Percentiles rank a stretch among this genome's conserved stretches.
phyloP scores from a whole-genome alignment of 2,329 filamentous ascomycete species.

The Aspergillus hortae region DNA sequence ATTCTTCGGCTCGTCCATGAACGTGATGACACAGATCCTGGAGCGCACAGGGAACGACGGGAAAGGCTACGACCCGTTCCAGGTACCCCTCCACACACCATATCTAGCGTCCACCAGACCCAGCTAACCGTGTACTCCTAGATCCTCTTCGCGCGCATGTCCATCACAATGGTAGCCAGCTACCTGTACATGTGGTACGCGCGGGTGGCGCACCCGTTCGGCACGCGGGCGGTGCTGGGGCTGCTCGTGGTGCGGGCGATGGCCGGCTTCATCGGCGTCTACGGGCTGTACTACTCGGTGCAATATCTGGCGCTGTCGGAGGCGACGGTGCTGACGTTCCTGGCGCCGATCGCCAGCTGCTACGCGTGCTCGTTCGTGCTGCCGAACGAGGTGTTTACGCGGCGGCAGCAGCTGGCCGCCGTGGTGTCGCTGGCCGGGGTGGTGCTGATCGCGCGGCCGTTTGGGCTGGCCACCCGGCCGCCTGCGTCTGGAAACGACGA shows the following conservation, averaged over 20 bases:
- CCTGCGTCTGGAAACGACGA: constrained; percentile 12
- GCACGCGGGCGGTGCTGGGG: constrained; percentile 61
- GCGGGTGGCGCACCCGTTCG: constrained; percentile 66
- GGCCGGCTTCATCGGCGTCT: constrained; percentile 73
- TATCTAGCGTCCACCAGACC: background rate
- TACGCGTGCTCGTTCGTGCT: constrained; percentile 74
- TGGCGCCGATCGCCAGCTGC: constrained; percentile 73
- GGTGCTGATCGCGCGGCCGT: constrained; percentile 74
- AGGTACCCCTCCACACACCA: constrained; percentile 39
- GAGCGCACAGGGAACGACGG: constrained; percentile 65
- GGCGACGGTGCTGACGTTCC: constrained; percentile 84
- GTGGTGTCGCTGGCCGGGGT: constrained; percentile 75
- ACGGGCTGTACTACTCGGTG: constrained; percentile 70
- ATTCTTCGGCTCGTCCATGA: constrained; percentile 82
- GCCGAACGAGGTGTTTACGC: constrained; percentile 70
- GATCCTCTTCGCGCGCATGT: constrained; percentile 77
- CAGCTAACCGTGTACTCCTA: constrained; percentile 19
- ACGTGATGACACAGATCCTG: constrained; percentile 71
- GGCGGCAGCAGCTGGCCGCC: constrained; percentile 71
- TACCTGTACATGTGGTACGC: constrained; percentile 70
- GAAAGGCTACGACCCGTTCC: constrained; percentile 73
- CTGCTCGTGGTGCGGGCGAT: constrained; percentile 67
- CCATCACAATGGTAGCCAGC: constrained; percentile 65
- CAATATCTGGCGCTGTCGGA: constrained; percentile 81
- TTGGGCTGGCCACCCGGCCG: constrained; percentile 5